Evolutionary conservation across 148 eudicot genomes (phyloP).

Genomic region (Chenopodium quinoa): DNA sequence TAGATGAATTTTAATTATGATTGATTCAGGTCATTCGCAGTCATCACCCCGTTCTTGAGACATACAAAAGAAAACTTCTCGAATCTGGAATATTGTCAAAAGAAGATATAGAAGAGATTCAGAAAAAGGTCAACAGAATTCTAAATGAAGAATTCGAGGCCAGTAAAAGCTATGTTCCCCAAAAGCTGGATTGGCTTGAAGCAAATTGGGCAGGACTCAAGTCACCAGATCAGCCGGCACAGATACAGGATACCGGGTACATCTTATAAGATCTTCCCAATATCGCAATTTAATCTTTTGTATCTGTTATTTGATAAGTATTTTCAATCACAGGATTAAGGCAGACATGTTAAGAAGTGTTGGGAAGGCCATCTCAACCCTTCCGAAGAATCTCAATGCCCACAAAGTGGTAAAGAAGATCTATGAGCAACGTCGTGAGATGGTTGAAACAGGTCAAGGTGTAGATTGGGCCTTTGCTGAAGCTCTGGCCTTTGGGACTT

Average conservation of each 20-base stretch:
- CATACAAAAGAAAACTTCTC: slow-evolving; percentile 67
- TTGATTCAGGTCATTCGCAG: slow-evolving; percentile 56
- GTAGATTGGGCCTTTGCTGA: slow-evolving; percentile 96
- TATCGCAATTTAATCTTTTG: not conserved
- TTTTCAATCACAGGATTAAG: slow-evolving; percentile 48
- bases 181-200: slow-evolving; percentile 84
- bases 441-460: slow-evolving; percentile 92
- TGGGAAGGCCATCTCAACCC: slow-evolving; percentile 79
- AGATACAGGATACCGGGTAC: slow-evolving; percentile 82
- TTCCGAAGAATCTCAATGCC: slow-evolving; percentile 76
- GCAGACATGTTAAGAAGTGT: slow-evolving; percentile 87
- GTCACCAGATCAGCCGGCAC: slow-evolving; percentile 83
- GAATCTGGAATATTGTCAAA: slow-evolving; percentile 66
- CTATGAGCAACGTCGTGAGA: slow-evolving; percentile 68
- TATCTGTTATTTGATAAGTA: no score
- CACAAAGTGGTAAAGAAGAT: slow-evolving; percentile 89
- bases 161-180: slow-evolving; percentile 72
- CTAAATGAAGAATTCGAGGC: slow-evolving; percentile 85
- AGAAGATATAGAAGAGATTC: slow-evolving; percentile 64
- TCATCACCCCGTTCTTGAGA: slow-evolving; percentile 82
- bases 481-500: slow-evolving; percentile 91
- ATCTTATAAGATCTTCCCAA: not conserved
- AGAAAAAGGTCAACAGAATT: slow-evolving; percentile 60
- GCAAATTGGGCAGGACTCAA: slow-evolving; percentile 86
- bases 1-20: no score